phyloP scores from a whole-genome alignment of 2,329 filamentous ascomycete genomes.

The Stagonosporopsis rhizophila region DNA sequence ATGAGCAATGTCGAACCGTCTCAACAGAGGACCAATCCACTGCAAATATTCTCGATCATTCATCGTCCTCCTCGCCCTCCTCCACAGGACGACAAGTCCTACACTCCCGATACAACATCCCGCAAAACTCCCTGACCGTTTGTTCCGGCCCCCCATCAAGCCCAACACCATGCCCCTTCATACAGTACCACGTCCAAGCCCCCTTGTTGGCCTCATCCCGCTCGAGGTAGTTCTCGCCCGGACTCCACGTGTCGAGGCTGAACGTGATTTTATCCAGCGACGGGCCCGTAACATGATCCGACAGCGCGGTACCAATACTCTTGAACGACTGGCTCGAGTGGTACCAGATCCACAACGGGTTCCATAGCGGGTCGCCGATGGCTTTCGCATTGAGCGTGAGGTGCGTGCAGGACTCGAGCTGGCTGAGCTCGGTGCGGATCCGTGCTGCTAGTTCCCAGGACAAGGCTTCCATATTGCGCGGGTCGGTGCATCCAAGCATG shows the following conservation, averaged over 20 bases:
- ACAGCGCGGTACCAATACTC: conserved; percentile 31
- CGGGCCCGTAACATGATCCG: conserved; percentile 22
- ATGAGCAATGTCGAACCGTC: not conserved
- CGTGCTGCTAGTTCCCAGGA: conserved; percentile 42
- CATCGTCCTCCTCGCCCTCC: conserved; percentile 18
- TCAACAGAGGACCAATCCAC: conserved; percentile 4
- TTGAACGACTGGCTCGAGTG: conserved; percentile 46
- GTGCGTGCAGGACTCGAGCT: conserved; percentile 26
- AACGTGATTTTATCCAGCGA: conserved; percentile 44
- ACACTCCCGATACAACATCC: conserved; percentile 39
- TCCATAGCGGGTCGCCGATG: conserved; percentile 49
- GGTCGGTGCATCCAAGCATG: conserved; percentile 47
- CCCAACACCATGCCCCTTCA: conserved; percentile 35
- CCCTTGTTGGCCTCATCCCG: conserved; percentile 30
- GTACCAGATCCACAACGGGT: conserved; percentile 51
- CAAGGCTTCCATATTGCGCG: conserved; percentile 42
- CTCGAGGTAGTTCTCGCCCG: conserved; percentile 45
- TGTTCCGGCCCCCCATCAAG: conserved; percentile 28
- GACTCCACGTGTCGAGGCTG: conserved; percentile 45
- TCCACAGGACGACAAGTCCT: conserved; percentile 26
- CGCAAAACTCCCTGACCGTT: conserved; percentile 42
- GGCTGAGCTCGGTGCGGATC: conserved; percentile 33
- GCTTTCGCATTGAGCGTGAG: conserved; percentile 44
- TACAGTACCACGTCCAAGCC: conserved; percentile 46
- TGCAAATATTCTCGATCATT: not conserved